Evolutionary conservation across 441 rosid species (phyloP).

Genomic region (Geranium incanum): DNA sequence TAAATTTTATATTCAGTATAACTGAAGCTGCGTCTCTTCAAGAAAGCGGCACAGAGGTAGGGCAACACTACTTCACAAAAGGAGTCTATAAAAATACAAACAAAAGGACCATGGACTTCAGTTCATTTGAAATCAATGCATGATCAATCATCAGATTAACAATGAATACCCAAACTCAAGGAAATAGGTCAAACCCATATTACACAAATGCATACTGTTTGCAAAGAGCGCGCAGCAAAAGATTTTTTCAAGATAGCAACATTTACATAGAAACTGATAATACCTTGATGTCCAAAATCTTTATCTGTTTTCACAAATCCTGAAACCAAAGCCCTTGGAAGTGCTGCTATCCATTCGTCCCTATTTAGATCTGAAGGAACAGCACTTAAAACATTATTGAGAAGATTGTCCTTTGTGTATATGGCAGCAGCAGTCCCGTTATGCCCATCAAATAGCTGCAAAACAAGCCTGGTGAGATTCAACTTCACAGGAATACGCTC

Average conservation of each 20-base stretch:
- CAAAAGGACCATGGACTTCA: neutral
- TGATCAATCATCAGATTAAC: neutral
- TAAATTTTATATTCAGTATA: neutral
- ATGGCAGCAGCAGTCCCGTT: constrained; percentile 97
- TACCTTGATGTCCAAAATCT: constrained; percentile 84
- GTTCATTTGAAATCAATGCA: neutral
- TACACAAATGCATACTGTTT: neutral
- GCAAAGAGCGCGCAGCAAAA: neutral
- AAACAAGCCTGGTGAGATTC: constrained; percentile 11
- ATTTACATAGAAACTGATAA: constrained; percentile 7
- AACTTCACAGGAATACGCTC: neutral
- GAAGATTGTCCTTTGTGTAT: constrained; percentile 84
- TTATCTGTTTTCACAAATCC: constrained; percentile 98
- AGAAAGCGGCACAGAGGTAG: neutral
- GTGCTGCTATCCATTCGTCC: constrained; percentile 87
- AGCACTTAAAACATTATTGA: constrained; percentile 70
- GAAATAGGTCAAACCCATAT: neutral
- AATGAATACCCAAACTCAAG: neutral
- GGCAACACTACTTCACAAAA: neutral
- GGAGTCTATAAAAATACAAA: neutral
- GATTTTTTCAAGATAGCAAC: neutral
- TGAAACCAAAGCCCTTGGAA: constrained; percentile 95
- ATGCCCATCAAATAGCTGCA: constrained; percentile 97
- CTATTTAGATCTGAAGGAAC: constrained; percentile 81
- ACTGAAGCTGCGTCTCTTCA: neutral